Evolutionary conservation across 768 basidiomycete genomes (phyloP), one percentile per base, ranked within the genome.

Genomic region (Lactarius evosmus): DNA sequence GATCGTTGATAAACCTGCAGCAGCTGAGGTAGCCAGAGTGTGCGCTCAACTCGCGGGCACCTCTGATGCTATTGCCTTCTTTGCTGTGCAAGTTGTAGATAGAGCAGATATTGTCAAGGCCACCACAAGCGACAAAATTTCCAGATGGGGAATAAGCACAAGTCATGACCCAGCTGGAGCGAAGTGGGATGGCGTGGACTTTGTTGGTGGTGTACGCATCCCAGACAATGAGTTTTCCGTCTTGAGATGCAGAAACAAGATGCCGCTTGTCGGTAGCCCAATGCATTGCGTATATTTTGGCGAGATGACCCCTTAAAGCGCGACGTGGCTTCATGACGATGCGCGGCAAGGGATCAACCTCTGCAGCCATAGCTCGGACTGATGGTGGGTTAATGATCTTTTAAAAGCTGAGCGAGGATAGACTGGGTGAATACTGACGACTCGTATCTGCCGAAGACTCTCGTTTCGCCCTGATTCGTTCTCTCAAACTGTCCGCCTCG

Each of bases 121-220:
- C 96, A 77, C 97, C 96, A 70, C 97, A 98, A 38, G 97, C 97
- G 67, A 99, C 97, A 69, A 91, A 97, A 76, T 92, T 95, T 56
- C 97, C 96, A 19, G 92, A 93, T 5, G 97, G 96, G 25, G 97
- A 89, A 77, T 98, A 98, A 56, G 96, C 96, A 74, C 96, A 99
- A 57, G 96, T 99, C 96, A 99, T 99, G 78, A 99, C 96, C 96
- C 96, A 99, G 73, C 92, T 94, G 52, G 95, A 97, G 58, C 96
- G 88, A 53, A 99, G 81, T 56, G 96, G 96, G 74, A 99, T 99
- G 70, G 96, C 96, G 73, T 99, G 97, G 65, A 99, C 96, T 81
- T 99, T 99, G 84, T 99, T 99, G 63, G 95, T 97, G n/a, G 96
- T 98, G 78, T 98, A 98, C 56, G 96, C 96, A 76, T 99, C 96